These are phyloP conservation scores for Boletales sp. DNA, from an alignment of 768 basidiomycete species.

Conservation along the genomic window DNA sequence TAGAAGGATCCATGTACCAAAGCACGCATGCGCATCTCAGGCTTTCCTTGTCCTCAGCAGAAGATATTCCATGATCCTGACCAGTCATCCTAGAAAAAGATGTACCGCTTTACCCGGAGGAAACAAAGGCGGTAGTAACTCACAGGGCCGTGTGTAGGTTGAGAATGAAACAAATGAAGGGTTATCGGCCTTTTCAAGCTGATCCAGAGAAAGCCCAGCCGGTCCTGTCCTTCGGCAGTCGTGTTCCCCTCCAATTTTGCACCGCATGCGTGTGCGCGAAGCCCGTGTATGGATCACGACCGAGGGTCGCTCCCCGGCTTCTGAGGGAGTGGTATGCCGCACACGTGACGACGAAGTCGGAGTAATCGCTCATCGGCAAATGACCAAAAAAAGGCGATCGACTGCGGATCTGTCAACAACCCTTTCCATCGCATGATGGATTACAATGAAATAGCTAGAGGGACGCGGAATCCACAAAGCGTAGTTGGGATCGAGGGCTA, in stretches of 20 bases:
- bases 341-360: too few relatives aligned
- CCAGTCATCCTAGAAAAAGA: conserved; percentile 48
- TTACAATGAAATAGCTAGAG: too few relatives aligned
- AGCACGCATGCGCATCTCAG: conserved; percentile 72
- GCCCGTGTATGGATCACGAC: conserved; percentile 53
- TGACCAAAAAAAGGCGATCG: too few relatives aligned
- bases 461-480: too few relatives aligned
- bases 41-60: conserved; percentile 51
- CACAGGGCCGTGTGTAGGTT: conserved; percentile 72
- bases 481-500: too few relatives aligned
- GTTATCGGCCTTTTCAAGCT: conserved; percentile 60
- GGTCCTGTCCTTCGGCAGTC: conserved; percentile 26
- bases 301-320: too few relatives aligned
- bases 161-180: conserved; percentile 63
- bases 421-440: too few relatives aligned
- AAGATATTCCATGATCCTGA: conserved; percentile 24
- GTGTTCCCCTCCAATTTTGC: conserved; percentile 46
- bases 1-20: conserved; percentile 63
- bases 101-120: background rate
- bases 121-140: conserved; percentile 25
- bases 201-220: conserved; percentile 44
- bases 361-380: too few relatives aligned
- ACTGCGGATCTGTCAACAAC: too few relatives aligned
- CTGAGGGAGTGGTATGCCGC: too few relatives aligned
- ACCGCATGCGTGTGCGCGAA: conserved; percentile 26